phyloP scores from a whole-genome alignment of 345 rosid species.

The Corchorus capsularis region DNA sequence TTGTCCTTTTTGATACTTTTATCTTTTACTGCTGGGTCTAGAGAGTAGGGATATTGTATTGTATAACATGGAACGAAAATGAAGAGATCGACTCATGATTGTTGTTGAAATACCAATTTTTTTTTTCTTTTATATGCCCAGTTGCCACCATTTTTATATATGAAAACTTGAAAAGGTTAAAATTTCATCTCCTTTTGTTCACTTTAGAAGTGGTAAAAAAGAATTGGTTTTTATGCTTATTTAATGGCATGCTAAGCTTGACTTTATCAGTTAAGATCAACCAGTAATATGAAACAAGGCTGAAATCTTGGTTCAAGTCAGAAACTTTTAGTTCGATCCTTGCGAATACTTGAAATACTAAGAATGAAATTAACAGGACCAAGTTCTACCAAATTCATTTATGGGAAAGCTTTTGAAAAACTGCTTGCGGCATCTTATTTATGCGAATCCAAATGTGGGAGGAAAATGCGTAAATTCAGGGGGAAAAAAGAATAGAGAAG shows the following conservation, averaged over 20 bases:
- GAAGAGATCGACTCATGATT: not conserved
- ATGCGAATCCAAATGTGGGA: no score
- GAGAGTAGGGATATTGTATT: not conserved
- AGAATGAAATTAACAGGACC: not conserved
- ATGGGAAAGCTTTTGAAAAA: no score
- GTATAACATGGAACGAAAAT: not conserved
- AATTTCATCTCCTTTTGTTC: no score
- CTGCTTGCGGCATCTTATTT: not conserved
- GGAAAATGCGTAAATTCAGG: no score
- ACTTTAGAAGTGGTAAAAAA: no score
- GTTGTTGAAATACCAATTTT: no score
- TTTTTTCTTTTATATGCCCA: no score
- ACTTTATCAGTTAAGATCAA: no score
- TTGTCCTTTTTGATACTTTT: not conserved
- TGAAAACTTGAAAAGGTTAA: no score
- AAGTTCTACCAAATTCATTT: not conserved
- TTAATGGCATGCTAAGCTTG: no score
- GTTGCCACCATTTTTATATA: not conserved
- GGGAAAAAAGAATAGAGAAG: no score
- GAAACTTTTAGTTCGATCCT: not conserved
- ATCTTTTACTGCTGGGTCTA: not conserved
- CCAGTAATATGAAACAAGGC: not conserved
- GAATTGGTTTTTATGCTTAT: no score
- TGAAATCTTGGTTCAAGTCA: not conserved
- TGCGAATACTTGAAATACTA: not conserved